Evolutionary conservation across 2,329 filamentous ascomycete genomes (phyloP).

Genomic region (Amylocarpus encephaloides): DNA sequence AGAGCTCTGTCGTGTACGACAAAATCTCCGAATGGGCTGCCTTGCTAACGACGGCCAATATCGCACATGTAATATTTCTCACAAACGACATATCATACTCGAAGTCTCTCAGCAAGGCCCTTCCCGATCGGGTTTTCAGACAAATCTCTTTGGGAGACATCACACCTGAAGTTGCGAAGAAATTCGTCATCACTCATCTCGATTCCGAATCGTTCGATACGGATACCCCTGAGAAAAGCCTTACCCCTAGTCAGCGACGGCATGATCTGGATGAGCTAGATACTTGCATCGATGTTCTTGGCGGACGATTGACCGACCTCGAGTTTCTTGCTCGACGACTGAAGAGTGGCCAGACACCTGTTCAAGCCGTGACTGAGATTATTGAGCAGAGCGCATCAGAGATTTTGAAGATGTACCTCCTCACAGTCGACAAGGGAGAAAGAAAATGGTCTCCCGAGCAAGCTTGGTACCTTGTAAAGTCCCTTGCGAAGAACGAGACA

Average conservation of each 20-base stretch:
- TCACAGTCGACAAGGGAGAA: conserved; percentile 44
- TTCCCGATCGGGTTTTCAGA: conserved; percentile 87
- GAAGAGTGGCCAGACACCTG: conserved; percentile 77
- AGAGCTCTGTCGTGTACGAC: conserved; percentile 61
- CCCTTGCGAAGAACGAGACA: conserved; percentile 59
- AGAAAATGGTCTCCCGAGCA: conserved; percentile 76
- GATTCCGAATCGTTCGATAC: conserved; percentile 35
- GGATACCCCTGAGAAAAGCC: conserved; percentile 20
- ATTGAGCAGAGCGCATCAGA: conserved; percentile 84
- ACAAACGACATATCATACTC: conserved; percentile 85
- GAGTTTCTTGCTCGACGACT: conserved; percentile 90
- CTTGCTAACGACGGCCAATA: conserved; percentile 73
- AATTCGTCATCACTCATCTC: conserved; percentile 81
- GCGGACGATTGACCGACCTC: conserved; percentile 89
- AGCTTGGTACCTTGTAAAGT: conserved; percentile 82
- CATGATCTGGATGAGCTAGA: conserved; percentile 67
- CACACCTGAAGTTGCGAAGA: conserved; percentile 77
- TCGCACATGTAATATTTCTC: conserved; percentile 91
- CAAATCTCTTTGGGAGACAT: conserved; percentile 82
- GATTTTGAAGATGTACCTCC: conserved; percentile 87
- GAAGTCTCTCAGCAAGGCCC: conserved; percentile 77
- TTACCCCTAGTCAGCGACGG: conserved; percentile 26
- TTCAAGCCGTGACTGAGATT: conserved; percentile 77
- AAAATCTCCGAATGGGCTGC: conserved; percentile 89
- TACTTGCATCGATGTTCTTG: conserved; percentile 71